Base-by-base conservation (phyloP, 2,329 filamentous ascomycete genomes). In the Ceratocystis diversiconidia region DNA sequence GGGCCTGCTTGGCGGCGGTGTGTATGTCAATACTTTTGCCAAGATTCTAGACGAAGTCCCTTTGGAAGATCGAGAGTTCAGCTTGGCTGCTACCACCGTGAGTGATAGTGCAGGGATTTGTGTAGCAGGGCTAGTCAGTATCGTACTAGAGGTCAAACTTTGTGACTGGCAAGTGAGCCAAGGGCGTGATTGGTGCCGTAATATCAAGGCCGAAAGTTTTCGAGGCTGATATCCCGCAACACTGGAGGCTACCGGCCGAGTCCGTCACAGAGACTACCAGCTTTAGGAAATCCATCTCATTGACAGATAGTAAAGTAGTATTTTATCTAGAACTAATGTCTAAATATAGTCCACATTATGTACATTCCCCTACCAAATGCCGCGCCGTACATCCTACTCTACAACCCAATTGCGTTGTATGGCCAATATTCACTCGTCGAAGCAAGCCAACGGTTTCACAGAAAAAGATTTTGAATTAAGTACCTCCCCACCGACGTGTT, bases 11-110 rank as follows among this genome's bases (percentile, higher is more conserved):
- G 94, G 94, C 0, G 94, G 94, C 0, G 80, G 90, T 2, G 94
- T 97, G 0, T 99, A 99, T 71, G 92, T 97, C 67, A 95, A 92
- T 71, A 96, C 92, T 0, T 99, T 97, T 75, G 90, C 92, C 0
- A 89, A 95, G 73, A 96, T 99, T 68, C 87, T 90, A 73, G 90
- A 96, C 71, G 85, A 86, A 5, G 85, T 96, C 0, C 84, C 85
- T 0, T 78, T 81, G 3, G 82, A 85, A 41, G 91, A 96, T 64
- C 82, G 92, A 5, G 94, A 99, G 75, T 97, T 97, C 72, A 95
- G 90, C 67, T 77, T 99, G 1, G 86, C 89, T 0, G 92, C 92
- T 0, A 94, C 91, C 2, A 95, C 88, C 30, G 92, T 96, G 50
- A 95, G 90, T 72, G 94, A 97, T 73, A 94, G 89, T 50, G 92